Conservation (phyloP, 805 yeast genomes). For the Myxozyma vanderwaltii region DNA sequence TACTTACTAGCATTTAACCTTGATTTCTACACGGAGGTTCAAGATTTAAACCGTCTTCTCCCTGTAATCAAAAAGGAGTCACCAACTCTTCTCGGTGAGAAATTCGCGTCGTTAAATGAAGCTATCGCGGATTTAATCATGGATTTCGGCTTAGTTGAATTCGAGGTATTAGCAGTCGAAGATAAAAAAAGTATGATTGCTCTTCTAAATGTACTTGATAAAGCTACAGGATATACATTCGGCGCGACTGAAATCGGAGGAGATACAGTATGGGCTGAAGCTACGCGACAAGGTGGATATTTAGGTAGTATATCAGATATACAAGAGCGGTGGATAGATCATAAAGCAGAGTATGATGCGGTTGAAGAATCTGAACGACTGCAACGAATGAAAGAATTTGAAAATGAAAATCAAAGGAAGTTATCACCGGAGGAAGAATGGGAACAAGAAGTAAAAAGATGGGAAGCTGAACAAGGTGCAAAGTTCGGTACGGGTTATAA, state of each 20-base stretch:
- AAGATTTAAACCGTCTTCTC: slow-evolving; percentile 68
- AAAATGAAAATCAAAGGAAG: slow-evolving; percentile 43
- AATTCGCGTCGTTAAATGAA: slow-evolving; percentile 68
- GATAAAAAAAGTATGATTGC: slow-evolving; percentile 91
- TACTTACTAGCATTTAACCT: slow-evolving; percentile 57
- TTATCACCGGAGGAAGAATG: slow-evolving; percentile 68
- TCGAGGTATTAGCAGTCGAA: slow-evolving; percentile 87
- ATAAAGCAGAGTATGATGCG: slow-evolving; percentile 75
- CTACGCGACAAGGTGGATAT: slow-evolving; percentile 74
- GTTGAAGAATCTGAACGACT: slow-evolving; percentile 53
- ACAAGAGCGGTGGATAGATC: slow-evolving; percentile 94
- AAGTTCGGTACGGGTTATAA: slow-evolving; percentile 17
- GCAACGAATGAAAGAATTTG: slow-evolving; percentile 48
- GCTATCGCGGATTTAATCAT: slow-evolving; percentile 80
- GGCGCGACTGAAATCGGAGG: slow-evolving; percentile 95
- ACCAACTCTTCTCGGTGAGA: slow-evolving; percentile 60
- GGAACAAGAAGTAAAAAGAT: slow-evolving; percentile 63
- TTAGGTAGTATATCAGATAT: slow-evolving; percentile 61
- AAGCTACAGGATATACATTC: slow-evolving; percentile 89
- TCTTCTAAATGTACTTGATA: slow-evolving; percentile 74
- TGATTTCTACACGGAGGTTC: slow-evolving; percentile 89
- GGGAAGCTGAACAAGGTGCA: slow-evolving; percentile 49
- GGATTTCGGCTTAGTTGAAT: slow-evolving; percentile 84
- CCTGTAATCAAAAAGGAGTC: slow-evolving; percentile 75
- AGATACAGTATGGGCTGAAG: slow-evolving; percentile 98